phyloP scores from a whole-genome alignment of 345 rosid genomes.

The Acer campestre region DNA sequence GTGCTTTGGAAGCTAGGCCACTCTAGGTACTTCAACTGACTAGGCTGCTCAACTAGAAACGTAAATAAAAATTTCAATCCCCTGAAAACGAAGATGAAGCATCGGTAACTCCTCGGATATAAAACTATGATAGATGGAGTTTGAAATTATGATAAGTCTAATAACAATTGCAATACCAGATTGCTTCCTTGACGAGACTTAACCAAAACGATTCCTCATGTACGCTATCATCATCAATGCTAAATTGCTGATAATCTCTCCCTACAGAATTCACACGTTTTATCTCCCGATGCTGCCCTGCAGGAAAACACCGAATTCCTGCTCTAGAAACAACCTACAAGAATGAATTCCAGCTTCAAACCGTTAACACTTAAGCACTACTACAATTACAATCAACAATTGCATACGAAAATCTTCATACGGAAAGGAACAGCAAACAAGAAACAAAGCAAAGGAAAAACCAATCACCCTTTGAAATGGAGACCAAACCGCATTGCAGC shows the following conservation, averaged over 20 bases:
- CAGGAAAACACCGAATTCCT: constrained; percentile 11
- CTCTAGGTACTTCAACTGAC: constrained; percentile 80
- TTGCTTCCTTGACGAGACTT: constrained; percentile 41
- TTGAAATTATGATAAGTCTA: background rate
- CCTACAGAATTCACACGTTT: constrained; percentile 22
- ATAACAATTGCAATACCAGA: constrained; percentile 39
- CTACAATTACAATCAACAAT: background rate
- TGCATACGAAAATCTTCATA: background rate
- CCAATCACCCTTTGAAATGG: constrained; percentile 18
- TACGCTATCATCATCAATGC: constrained; percentile 22
- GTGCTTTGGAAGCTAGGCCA: constrained; percentile 81
- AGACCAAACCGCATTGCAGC: background rate
- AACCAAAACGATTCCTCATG: constrained; percentile 52
- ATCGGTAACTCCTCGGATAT: background rate
- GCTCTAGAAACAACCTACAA: constrained; percentile 21
- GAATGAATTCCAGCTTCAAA: constrained; percentile 15
- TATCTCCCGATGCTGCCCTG: background rate
- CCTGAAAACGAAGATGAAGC: constrained; percentile 38
- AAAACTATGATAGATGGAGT: background rate
- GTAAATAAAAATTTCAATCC: constrained; percentile 44
- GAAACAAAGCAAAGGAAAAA: background rate
- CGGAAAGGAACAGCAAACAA: background rate
- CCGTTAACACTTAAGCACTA: background rate
- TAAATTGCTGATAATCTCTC: constrained; percentile 31
- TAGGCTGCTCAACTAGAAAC: constrained; percentile 76